Base-by-base conservation (phyloP, 805 yeast genomes). In the Tetrapisispora arboricola region DNA sequence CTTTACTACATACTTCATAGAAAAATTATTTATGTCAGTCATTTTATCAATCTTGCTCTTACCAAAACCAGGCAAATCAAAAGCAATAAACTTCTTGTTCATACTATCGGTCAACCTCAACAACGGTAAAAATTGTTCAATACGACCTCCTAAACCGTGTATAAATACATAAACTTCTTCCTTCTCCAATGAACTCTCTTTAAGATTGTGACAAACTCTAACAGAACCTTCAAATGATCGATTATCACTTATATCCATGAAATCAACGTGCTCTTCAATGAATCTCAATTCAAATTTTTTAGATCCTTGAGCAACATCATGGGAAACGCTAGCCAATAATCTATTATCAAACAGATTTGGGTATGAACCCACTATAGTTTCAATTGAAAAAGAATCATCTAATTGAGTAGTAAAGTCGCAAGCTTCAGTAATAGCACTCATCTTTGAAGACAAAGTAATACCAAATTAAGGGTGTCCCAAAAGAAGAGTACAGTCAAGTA, bases 11-110 rank as follows among this genome's bases (percentile, higher is more conserved):
- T 32, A 21, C 5, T 19, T 2, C 61, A 58, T 57, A 0, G 46
- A 37, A 40, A 56, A 59, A 3, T 41, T 35, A 6, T 30, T 22
- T 10, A 30, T 30, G 13, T 11, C 11, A 11, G n/a, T 11, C 17
- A 18, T 18, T 6, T 32, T 36, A 38, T 39, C 33, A 32, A 51
- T 55, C 22, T 46, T 55, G 36, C 60, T 54, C 32, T 73, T 70
- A 3, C 97, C 97, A 59, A 85, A 85, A 0, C 96, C 97, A 1
- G 96, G 96, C 39, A 87, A 64, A 57, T 88, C 97, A 13, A 88
- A 49, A 0, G 88, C 75, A 31, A 83, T 54, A 16, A 86, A 71
- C 42, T 76, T 80, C 45, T 76, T 72, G 46, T 78, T 72, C 48
- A 74, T 77, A 26, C 80, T 64, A 48, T 84, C 73, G 39, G 75